These are phyloP conservation scores for Alternaria sp. DNA, from an alignment of 2,329 filamentous ascomycete genomes.

Conservation along the genomic window DNA sequence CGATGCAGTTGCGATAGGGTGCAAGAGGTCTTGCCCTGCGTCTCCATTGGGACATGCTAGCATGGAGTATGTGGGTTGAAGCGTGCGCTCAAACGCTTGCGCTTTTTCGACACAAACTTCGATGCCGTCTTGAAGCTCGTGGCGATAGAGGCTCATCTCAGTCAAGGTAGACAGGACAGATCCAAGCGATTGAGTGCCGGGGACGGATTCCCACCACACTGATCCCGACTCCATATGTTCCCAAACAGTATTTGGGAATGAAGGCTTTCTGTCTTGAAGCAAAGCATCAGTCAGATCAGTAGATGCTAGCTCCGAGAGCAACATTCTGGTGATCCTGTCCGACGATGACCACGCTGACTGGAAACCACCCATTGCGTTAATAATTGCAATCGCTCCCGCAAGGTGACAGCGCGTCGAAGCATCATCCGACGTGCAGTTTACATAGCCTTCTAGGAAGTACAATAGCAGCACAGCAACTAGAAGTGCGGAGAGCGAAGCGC, in stretches of 20 bases:
- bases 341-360: constrained; percentile 14
- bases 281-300: constrained; percentile 27
- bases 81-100: constrained; percentile 12
- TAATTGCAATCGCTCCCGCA: constrained; percentile 68
- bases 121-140: constrained; percentile 4
- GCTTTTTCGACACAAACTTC: constrained; percentile 8
- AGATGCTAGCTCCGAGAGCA: constrained; percentile 27
- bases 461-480: constrained; percentile 25
- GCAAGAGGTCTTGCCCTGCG: not conserved
- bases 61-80: constrained; percentile 13
- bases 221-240: constrained; percentile 17
- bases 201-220: constrained; percentile 22
- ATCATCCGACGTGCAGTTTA: constrained; percentile 22
- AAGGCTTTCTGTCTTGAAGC: constrained; percentile 21
- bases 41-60: not conserved
- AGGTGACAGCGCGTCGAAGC: constrained; percentile 26
- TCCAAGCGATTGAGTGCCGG: constrained; percentile 11
- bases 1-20: constrained; percentile 7
- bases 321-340: constrained; percentile 21
- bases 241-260: constrained; percentile 23
- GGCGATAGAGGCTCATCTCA: constrained; percentile 21
- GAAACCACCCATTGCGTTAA: constrained; percentile 76
- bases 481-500: constrained; percentile 18
- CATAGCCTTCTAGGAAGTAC: constrained; percentile 28
- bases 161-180: constrained; percentile 13